Conservation (phyloP, 75 land plant species). For the Ceratopteris richardii region DNA sequence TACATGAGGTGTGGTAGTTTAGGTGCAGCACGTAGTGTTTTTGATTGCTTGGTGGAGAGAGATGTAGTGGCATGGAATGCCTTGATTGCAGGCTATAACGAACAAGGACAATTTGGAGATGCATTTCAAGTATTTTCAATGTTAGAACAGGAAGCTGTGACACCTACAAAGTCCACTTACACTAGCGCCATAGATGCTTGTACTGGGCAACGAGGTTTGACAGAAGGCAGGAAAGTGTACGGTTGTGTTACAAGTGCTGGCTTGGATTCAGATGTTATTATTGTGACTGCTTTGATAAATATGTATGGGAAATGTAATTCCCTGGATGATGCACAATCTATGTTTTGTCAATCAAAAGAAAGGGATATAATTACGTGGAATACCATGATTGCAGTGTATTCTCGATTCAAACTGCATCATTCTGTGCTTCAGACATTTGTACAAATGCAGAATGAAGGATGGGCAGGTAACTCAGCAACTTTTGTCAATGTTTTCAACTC, state of each 20-base stretch:
- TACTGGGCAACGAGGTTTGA: not conserved
- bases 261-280: not conserved
- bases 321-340: constrained; percentile 12
- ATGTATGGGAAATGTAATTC: constrained; percentile 26
- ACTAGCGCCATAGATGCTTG: constrained; percentile 14
- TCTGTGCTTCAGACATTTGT: not conserved
- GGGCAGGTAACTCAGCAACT: not conserved
- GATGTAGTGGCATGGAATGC: constrained; percentile 24
- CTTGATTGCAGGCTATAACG: constrained; percentile 21
- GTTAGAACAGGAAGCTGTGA: constrained; percentile 4
- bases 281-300: constrained; percentile 17
- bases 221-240: not conserved
- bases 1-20: constrained; percentile 26
- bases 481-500: not conserved
- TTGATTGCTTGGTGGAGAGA: constrained; percentile 28
- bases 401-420: not conserved
- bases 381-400: constrained; percentile 37
- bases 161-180: constrained; percentile 9
- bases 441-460: constrained; percentile 6
- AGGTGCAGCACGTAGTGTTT: constrained; percentile 31
- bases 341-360: constrained; percentile 7
- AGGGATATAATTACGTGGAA: constrained; percentile 44
- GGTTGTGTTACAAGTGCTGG: not conserved
- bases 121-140: constrained; percentile 8
- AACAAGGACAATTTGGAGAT: constrained; percentile 11